phyloP scores from a whole-genome alignment of 495 filamentous ascomycete species.

The Daldinia caldariorum region DNA sequence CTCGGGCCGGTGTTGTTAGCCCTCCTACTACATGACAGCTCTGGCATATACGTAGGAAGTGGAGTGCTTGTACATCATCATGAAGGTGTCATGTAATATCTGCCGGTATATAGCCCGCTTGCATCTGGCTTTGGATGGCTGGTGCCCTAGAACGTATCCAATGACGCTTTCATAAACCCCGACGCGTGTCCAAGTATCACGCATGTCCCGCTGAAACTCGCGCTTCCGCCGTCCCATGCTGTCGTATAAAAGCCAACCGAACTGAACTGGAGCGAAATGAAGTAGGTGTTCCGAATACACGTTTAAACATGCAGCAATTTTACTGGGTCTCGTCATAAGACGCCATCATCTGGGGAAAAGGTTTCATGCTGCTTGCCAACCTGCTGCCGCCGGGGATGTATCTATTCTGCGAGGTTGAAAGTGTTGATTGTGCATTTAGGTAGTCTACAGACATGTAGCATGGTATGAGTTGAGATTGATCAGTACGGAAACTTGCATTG shows the following conservation, averaged over 20 bases:
- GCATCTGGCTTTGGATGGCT: constrained; percentile 14
- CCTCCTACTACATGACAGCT: background rate
- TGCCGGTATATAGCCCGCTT: constrained; percentile 26
- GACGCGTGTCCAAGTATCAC: constrained; percentile 12
- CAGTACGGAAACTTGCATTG: background rate
- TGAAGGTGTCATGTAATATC: constrained; percentile 24
- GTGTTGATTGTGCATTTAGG: background rate
- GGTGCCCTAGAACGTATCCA: constrained; percentile 12
- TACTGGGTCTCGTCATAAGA: no score
- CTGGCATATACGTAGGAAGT: constrained; percentile 22
- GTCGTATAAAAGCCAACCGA: constrained; percentile 4
- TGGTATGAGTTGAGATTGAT: constrained; percentile 1
- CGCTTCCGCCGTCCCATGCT: background rate
- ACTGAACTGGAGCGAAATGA: constrained; percentile 14
- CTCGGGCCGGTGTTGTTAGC: no score
- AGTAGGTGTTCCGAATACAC: background rate
- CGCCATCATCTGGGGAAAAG: no score
- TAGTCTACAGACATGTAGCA: background rate
- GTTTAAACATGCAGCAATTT: background rate
- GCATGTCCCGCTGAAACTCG: constrained; percentile 7
- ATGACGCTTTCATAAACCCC: constrained; percentile 7
- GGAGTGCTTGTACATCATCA: constrained; percentile 29
- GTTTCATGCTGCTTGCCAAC: no score
- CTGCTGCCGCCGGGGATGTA: background rate
- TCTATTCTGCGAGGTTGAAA: background rate